Percentiles rank a stretch among this genome's conserved stretches.
Evolutionary conservation across 768 basidiomycete species (phyloP).

Genomic region (Mycena metata): DNA sequence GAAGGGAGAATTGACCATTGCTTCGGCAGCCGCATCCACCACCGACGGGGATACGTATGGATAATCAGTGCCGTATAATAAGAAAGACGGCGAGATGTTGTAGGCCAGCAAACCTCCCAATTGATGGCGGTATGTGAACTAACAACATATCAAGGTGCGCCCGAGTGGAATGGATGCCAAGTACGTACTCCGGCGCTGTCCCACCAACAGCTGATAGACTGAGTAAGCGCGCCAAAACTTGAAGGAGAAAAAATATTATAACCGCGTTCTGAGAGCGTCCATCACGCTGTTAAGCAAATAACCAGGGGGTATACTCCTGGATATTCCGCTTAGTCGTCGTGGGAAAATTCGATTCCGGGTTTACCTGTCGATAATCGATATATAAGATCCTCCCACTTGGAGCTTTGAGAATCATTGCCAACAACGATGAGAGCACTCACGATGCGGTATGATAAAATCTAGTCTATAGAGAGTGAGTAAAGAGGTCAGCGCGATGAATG

Average conservation of each 20-base stretch:
- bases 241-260: background rate
- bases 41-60: conserved; percentile 19
- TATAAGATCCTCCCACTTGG: conserved; percentile 29
- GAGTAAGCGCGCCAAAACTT: background rate
- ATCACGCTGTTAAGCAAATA: conserved; percentile 22
- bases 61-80: conserved; percentile 28
- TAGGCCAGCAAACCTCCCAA: conserved; percentile 28
- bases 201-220: conserved; percentile 30
- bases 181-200: conserved; percentile 29
- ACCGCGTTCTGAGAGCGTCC: conserved; percentile 30
- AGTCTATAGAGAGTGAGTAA: conserved; percentile 2
- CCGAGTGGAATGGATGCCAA: background rate
- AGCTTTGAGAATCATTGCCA: background rate
- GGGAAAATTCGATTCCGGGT: no score
- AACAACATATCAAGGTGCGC: background rate
- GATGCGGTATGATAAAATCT: conserved; percentile 30
- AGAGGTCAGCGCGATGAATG: no score
- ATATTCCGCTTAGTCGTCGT: background rate
- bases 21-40: conserved; percentile 24
- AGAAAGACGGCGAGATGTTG: conserved; percentile 21
- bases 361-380: conserved; percentile 32
- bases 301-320: conserved; percentile 20
- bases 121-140: conserved; percentile 31
- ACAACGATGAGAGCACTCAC: background rate
- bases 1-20: conserved; percentile 20